Evolutionary conservation across 2,329 filamentous ascomycete species (phyloP), one percentile per base, ranked within the genome.

Genomic region (Phaeoacremonium minimum): DNA sequence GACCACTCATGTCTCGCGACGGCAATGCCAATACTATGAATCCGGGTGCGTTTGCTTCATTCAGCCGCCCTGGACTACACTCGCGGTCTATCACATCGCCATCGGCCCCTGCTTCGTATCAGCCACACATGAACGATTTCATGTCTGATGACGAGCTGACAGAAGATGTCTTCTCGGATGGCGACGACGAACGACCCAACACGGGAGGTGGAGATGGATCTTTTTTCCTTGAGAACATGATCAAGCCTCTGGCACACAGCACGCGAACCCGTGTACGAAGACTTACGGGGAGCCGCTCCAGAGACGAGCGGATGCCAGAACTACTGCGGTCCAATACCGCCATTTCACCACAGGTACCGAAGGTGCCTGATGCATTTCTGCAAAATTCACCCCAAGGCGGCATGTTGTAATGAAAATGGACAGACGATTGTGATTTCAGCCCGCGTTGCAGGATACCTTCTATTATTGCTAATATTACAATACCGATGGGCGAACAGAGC

Each of bases 1-100:
- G 80, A 2, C 73, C 78, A 5, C 63, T 77, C 11, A 61, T 75
- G 56, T 73, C 74, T 11, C 78, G 80, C 15, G 80, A 79, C 12
- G 69, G 71, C 15, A 78, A 73, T 46, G 64, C 68, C 35, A 80
- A 81, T 46, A 70, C 74, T 4, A 80, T 83, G 77, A 80, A 72
- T 37, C 77, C 80, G 0, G 77, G 69, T 7, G 76, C 76, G 17
- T 73, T 83, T 61, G 71, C 50, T n/a, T 55, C 61, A 12, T 51
- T 66, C 8, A 59, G 61, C 7, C 71, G 88, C 5, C 85, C 87
- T 1, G 76, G 75, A 4, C 67, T 95, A 15, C 90, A 95, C 55
- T 75, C 79, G 6, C 81, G 91, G 14, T 94, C 88, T 11, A 77
- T 95, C 35, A 96, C 91, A 0, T 94, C 87, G 0, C 90, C 91